Percentiles rank a stretch among this genome's conserved stretches.
These are phyloP conservation scores for sunflower (Helianthus annuus) DNA, from an alignment of 129 eudicot species.

Conservation along the genomic window HanXRQr2.0-SUNRISE NC_035437.2:177929998-177930497, in stretches of 20 bases:
- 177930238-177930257: constrained; percentile 93
- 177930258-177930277: constrained; percentile 90
- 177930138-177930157: constrained; percentile 94
- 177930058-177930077: constrained; percentile 78
- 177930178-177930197: constrained; percentile 89
- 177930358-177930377: neutral
- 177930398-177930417: too few species aligned
- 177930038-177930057: constrained; percentile 59
- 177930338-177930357: neutral
- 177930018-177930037: neutral
- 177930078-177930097: constrained; percentile 89
- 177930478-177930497: too few species aligned
- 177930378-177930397: too few species aligned
- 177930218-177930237: constrained; percentile 99
- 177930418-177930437: too few species aligned
- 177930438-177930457: too few species aligned
- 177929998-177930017: too few species aligned
- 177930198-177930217: constrained; percentile 94
- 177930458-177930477: too few species aligned
- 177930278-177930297: constrained; percentile 99
- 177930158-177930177: constrained; percentile 86
- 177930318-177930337: neutral
- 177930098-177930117: constrained; percentile 72
- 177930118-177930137: constrained; percentile 77
- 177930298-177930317: constrained; percentile 95